phyloP scores from a whole-genome alignment of 352 stramenopile genomes.

The Phytophthora foliorum region DNA sequence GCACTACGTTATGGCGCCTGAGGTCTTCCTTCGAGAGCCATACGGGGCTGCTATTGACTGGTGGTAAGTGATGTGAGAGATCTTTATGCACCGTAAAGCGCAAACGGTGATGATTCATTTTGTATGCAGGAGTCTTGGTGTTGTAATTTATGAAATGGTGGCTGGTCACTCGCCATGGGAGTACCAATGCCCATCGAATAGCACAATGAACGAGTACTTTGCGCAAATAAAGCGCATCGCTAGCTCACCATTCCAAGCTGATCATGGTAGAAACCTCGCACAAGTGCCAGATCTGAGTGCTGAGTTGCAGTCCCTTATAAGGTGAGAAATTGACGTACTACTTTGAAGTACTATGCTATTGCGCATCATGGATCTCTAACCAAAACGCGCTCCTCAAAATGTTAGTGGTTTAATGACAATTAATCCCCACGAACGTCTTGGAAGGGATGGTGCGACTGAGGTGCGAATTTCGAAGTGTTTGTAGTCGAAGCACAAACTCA shows the following conservation, averaged over 20 bases:
- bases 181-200: slow-evolving; percentile 53
- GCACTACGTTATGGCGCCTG: slow-evolving; percentile 81
- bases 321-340: slow-evolving; percentile 13
- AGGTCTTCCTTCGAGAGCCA: slow-evolving; percentile 56
- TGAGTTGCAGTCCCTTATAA: slow-evolving; percentile 41
- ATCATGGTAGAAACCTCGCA: not conserved
- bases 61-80: slow-evolving; percentile 55
- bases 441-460: slow-evolving; percentile 41
- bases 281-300: slow-evolving; percentile 7
- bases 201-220: slow-evolving; percentile 46
- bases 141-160: slow-evolving; percentile 85
- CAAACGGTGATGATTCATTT: not conserved
- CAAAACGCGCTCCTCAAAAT: not conserved
- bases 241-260: slow-evolving; percentile 5
- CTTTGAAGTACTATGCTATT: not conserved
- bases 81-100: not conserved
- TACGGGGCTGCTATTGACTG: slow-evolving; percentile 66
- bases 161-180: slow-evolving; percentile 69
- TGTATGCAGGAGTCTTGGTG: slow-evolving; percentile 65
- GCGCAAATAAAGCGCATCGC: slow-evolving; percentile 34
- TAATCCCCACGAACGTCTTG: slow-evolving; percentile 56
- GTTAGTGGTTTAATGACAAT: slow-evolving; percentile 34
- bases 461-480: slow-evolving; percentile 25
- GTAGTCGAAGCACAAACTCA: not conserved
- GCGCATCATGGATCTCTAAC: not conserved